phyloP scores from a whole-genome alignment of 768 basidiomycete species.

The Hortiboletus campestris region DNA sequence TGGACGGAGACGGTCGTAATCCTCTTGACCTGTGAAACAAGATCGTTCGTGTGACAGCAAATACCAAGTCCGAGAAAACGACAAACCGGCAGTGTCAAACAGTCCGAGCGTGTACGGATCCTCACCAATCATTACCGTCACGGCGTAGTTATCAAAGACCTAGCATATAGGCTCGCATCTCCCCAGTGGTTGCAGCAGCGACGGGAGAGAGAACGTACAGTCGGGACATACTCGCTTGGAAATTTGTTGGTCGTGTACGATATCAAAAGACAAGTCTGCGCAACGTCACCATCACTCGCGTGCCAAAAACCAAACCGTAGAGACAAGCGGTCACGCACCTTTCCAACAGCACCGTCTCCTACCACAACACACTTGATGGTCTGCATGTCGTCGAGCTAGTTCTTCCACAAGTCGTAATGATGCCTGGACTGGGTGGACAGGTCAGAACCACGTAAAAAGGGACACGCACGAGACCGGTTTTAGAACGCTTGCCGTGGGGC shows the following conservation, averaged over 20 bases:
- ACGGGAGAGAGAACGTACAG: conserved; percentile 54
- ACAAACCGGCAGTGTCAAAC: conserved; percentile 97
- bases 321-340: conserved; percentile 54
- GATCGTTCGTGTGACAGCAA: conserved; percentile 5
- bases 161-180: conserved; percentile 34
- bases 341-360: conserved; percentile 97
- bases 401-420: conserved; percentile 16
- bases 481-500: conserved; percentile 13
- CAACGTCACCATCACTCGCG: conserved; percentile 2
- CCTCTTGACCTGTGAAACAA: conserved; percentile 81
- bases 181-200: conserved; percentile 6
- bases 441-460: conserved; percentile 20
- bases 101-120: conserved; percentile 98
- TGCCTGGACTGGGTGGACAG: conserved; percentile 8
- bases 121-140: conserved; percentile 99
- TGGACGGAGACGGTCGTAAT: conserved; percentile 98
- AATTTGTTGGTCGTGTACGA: conserved; percentile 99
- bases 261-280: conserved; percentile 91
- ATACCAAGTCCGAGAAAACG: background rate
- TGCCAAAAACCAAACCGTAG: background rate
- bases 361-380: conserved; percentile 98
- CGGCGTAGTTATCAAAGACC: conserved; percentile 98
- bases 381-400: conserved; percentile 58
- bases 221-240: conserved; percentile 98
- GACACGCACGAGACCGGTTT: conserved; percentile 28